Base-by-base conservation (phyloP, 2,329 filamentous ascomycete species). In the Exserohilum rostratum region DNA sequence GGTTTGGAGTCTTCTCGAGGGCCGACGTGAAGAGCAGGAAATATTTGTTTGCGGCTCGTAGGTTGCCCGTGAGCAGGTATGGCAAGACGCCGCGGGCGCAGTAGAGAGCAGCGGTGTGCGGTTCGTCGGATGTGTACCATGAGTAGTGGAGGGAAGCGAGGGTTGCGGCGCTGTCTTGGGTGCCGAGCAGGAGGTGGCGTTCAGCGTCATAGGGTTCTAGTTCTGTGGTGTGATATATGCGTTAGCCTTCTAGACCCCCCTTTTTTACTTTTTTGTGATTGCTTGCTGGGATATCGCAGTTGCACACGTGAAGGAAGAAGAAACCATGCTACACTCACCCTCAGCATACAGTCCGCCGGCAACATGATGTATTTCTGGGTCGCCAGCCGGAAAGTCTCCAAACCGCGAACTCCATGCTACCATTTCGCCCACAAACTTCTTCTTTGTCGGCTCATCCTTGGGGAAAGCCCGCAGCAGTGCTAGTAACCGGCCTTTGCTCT, bases 171-270 rank as follows among this genome's bases (percentile, higher is more conserved):
- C 92, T 96, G 75, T 96, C 92, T 66, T 89, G 90, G 9, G 92
- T 98, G 57, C 95, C 96, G 34, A 97, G 83, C 44, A 93, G 77
- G 50, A 99, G 83, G 76, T 99, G 95, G 65, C 87, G 85, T 77
- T 99, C 96, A 12, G 96, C 95, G 55, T 97, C 93, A 80, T 96
- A 96, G 22, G 89, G 85, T 58, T 97, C 91, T 75, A 93, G 89
- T 67, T 97, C 93, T 86, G 60, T 52, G 15, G n/a, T 13, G 18
- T 30, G 5, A 9, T 12, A 1, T 43, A 5, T 12, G 10, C 27
- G 7, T 31, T 29, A 13, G 39, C 27, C 29, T 30, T n/a, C 11
- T 5, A 15, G 10, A 4, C 3, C 11, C 18, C 25, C 15, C 3
- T 18, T 9, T 10, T 18, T 17, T 9, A 6, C 17, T 4, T 35